These are phyloP conservation scores for Cryptococcus neoformans DNA, from an alignment of 1,284 basidiomycete genomes.

Conservation along the genomic window DNA sequence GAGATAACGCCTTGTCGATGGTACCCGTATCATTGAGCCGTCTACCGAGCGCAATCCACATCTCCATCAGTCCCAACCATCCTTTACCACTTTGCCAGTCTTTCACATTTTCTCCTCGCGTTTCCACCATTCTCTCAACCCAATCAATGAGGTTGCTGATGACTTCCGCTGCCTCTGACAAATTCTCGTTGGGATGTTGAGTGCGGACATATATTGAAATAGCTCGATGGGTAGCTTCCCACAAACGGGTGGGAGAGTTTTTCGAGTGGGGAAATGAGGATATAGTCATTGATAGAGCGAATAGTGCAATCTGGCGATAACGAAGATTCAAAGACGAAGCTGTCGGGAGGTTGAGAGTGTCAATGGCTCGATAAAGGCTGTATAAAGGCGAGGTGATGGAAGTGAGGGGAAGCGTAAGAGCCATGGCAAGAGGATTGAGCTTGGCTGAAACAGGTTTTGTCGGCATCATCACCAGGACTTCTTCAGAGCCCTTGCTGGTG, in stretches of 20 bases:
- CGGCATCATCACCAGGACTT: constrained; percentile 4
- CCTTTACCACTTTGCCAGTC: constrained; percentile 30
- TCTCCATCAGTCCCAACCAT: constrained; percentile 33
- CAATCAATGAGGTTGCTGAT: constrained; percentile 20
- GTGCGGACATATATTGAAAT: constrained; percentile 6
- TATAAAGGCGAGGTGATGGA: constrained; percentile 8
- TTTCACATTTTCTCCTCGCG: constrained; percentile 11
- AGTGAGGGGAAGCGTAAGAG: constrained; percentile 9
- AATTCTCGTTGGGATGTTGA: constrained; percentile 9
- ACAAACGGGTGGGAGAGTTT: constrained; percentile 15
- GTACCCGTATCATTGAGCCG: constrained; percentile 31
- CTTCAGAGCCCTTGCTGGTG: constrained; percentile 3
- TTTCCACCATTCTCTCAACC: constrained; percentile 18
- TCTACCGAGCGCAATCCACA: constrained; percentile 42
- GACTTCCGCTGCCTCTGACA: constrained; percentile 15
- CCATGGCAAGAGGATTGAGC: constrained; percentile 17
- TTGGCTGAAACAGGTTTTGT: neutral
- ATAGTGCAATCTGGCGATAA: constrained; percentile 8
- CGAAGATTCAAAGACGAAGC: constrained; percentile 10
- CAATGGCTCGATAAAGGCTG: constrained; percentile 17
- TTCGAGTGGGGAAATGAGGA: constrained; percentile 6
- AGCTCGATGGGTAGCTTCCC: constrained; percentile 19
- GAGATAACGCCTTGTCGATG: constrained; percentile 30
- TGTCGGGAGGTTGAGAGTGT: constrained; percentile 2
- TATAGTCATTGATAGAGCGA: constrained; percentile 13